Evolutionary conservation across 495 filamentous ascomycete species (phyloP).

Genomic region (Annulohypoxylon stygium): DNA sequence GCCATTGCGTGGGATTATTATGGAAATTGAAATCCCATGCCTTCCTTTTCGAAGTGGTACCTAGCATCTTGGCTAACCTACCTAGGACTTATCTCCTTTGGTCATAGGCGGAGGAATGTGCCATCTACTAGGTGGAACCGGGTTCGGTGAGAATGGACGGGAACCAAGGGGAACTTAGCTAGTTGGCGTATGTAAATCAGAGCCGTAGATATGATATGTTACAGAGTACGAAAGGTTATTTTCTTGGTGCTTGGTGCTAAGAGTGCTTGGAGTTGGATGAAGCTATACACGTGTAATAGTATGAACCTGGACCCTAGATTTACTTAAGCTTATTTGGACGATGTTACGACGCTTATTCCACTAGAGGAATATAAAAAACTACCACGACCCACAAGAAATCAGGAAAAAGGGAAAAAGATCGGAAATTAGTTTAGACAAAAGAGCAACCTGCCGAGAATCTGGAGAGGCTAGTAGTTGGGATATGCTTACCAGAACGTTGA

Average conservation of each 20-base stretch:
- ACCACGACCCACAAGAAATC: background rate
- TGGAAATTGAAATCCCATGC: background rate
- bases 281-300: background rate
- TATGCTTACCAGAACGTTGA: background rate
- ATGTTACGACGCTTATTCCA: background rate
- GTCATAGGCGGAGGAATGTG: background rate
- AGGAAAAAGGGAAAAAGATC: background rate
- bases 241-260: background rate
- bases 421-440: background rate
- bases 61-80: background rate
- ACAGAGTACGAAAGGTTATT: background rate
- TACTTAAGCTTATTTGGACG: slow-evolving; percentile 14
- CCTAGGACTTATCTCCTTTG: slow-evolving; percentile 8
- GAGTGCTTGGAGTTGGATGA: background rate
- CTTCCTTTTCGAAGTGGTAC: slow-evolving; percentile 12
- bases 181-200: background rate
- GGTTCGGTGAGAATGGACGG: slow-evolving; percentile 8
- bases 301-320: background rate
- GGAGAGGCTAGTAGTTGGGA: background rate
- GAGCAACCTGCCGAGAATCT: background rate
- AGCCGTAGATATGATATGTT: background rate
- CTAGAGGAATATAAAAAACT: background rate
- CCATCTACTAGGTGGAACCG: background rate
- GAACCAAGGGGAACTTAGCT: background rate
- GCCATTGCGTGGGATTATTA: slow-evolving; percentile 11